A percentile compares a stretch with the other conserved stretches of the same genome.
Evolutionary conservation across 208 protist species (phyloP).

Genomic region (Acanthamoeba healyi): DNA sequence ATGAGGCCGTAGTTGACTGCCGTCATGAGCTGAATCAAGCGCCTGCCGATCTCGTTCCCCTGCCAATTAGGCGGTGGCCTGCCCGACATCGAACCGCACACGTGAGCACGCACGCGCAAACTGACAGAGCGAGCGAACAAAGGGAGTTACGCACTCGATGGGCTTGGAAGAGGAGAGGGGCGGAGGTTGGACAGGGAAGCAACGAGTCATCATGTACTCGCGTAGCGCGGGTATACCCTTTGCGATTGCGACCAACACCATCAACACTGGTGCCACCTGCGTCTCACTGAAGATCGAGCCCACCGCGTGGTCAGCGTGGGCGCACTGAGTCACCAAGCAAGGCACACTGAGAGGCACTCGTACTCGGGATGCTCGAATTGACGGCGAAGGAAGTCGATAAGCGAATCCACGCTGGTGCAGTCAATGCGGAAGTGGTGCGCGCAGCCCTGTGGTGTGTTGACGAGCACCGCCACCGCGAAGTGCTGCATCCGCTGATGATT

Average conservation of each 20-base stretch:
- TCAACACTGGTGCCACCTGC: slow-evolving; percentile 50
- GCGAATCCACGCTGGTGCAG: neutral
- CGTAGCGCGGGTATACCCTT: slow-evolving; percentile 1
- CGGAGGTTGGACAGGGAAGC: slow-evolving; percentile 30
- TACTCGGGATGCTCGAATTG: slow-evolving; percentile 31
- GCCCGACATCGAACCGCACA: neutral
- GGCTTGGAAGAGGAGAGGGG: neutral
- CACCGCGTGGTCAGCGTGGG: neutral
- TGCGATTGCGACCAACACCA: slow-evolving; percentile 44
- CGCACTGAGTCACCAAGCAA: neutral
- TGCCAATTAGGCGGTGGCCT: slow-evolving; percentile 34
- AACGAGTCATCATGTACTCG: slow-evolving; percentile 15
- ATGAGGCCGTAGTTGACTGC: slow-evolving; percentile 24
- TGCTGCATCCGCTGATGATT: slow-evolving; percentile 29
- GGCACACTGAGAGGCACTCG: neutral
- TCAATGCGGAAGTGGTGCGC: slow-evolving; percentile 43
- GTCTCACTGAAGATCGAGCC: slow-evolving; percentile 50
- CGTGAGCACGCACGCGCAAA: too few relatives aligned
- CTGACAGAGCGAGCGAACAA: neutral
- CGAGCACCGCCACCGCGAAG: neutral
- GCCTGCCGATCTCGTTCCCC: slow-evolving; percentile 26
- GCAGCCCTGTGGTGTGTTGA: slow-evolving; percentile 60
- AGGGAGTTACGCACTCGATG: slow-evolving; percentile 7
- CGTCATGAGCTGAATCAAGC: slow-evolving; percentile 18
- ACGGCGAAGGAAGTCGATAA: neutral